These are phyloP conservation scores for Capsicum rhomboideum DNA, from an alignment of 257 asterid genomes.

Conservation along the genomic window DNA sequence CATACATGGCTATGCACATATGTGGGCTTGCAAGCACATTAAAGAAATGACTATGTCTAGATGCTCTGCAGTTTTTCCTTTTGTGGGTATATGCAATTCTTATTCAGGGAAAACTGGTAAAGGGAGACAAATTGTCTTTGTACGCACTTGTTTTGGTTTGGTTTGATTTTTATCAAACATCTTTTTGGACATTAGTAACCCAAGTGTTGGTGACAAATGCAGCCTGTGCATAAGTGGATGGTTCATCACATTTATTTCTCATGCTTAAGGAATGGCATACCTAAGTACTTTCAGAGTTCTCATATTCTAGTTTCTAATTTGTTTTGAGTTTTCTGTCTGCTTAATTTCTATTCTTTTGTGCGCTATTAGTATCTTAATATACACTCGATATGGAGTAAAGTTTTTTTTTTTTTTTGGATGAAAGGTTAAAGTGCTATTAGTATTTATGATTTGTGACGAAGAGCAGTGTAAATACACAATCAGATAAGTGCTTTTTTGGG, in stretches of 20 bases:
- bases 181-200: constrained; percentile 1
- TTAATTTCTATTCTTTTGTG: not conserved
- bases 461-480: too few species aligned
- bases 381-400: not conserved
- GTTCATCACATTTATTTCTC: constrained; percentile 93
- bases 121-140: not conserved
- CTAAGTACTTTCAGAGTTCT: constrained; percentile 44
- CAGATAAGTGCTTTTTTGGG: not conserved
- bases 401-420: too few species aligned
- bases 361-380: not conserved
- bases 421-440: too few species aligned
- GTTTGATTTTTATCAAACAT: not conserved
- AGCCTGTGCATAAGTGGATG: constrained; percentile 99
- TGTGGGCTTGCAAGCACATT: too few species aligned
- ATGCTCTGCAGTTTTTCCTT: too few species aligned
- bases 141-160: not conserved
- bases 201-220: constrained; percentile 16
- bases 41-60: too few species aligned
- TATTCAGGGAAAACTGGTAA: too few species aligned
- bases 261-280: constrained; percentile 82
- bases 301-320: not conserved
- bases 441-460: too few species aligned
- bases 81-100: too few species aligned
- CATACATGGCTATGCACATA: too few species aligned
- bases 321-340: not conserved